Base-by-base conservation (phyloP, 805 yeast genomes). In the Kockiozyma suomiensis region DNA sequence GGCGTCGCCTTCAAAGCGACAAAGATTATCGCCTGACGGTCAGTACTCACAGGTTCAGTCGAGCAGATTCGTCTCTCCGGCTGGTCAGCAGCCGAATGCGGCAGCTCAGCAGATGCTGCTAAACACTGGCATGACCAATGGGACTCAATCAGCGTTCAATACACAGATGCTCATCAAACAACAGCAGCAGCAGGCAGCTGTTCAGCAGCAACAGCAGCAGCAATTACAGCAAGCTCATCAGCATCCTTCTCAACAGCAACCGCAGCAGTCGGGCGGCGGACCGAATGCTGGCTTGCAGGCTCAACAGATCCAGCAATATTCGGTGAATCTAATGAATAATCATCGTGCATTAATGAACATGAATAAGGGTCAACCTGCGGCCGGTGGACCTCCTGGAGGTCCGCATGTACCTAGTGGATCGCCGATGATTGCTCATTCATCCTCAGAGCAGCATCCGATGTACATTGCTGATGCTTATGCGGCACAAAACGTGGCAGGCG, bases 21-120 rank as follows among this genome's bases (percentile, higher is more conserved):
- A 73, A 51, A 71, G 74, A 12, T 73, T 72, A 19, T 69, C 74
- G 19, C 75, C 75, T 2, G 75, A 72, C 46, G 73, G 71, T 10
- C 61, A 66, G 19, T 67, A 63, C 48, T 56, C 59, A 15, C 70
- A 66, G 19, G 66, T 64, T 47, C 46, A 26, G 25, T 51, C 45
- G 5, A 38, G 12, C 25, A 50, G 62, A 23, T 54, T 50, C 35
- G 60, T 51, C 21, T 38, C 26, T 17, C 51, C 62, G 15, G 43
- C 50, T 4, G 56, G 48, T 10, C 63, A 59, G 43, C 60, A 40
- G 43, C 56, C 58, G 13, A 48, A 51, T 40, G 51, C 51, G 19
- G 43, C 52, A 1, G 55, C 57, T 45, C 68, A 64, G 58, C 70
- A 64, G 61, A 61, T 61, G 64, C 55, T 69, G 50, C 59, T 67